Percentiles rank a stretch among this genome's conserved stretches.
Conservation (phyloP, 176 grass and related monocot species). For the Oryza coarctata region DNA sequence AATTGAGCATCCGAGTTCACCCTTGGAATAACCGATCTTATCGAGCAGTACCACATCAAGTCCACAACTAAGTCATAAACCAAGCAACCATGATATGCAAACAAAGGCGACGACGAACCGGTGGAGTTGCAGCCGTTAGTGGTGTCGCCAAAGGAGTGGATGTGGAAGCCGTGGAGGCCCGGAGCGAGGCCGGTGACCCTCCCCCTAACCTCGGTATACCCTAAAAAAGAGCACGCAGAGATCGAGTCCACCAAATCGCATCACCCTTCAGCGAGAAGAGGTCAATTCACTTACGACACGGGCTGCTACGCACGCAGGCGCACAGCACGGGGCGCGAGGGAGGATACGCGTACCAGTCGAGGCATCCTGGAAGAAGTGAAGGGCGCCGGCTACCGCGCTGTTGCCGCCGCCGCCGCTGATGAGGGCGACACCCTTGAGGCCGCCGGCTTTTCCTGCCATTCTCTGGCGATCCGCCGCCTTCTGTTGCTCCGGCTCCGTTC, state of each 20-base stretch:
- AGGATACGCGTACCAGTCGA: constrained; percentile 22
- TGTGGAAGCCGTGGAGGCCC: constrained; percentile 63
- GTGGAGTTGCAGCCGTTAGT: constrained; percentile 79
- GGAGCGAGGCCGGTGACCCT: constrained; percentile 49
- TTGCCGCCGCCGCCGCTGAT: constrained; percentile 40
- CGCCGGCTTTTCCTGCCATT: constrained; percentile 43
- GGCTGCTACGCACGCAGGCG: background rate
- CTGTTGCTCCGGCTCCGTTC: background rate
- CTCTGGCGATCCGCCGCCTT: background rate
- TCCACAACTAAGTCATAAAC: constrained; percentile 3
- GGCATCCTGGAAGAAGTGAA: constrained; percentile 52
- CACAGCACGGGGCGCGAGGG: background rate
- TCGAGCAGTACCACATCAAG: background rate
- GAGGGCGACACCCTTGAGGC: constrained; percentile 60
- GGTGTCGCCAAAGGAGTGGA: constrained; percentile 70
- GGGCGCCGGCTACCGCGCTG: constrained; percentile 36
- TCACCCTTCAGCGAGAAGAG: constrained; percentile 1
- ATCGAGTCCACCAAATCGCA: background rate
- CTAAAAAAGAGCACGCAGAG: background rate
- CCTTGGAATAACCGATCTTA: background rate
- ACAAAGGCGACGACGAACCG: constrained; percentile 24
- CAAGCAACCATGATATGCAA: background rate
- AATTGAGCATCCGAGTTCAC: background rate
- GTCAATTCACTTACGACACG: background rate
- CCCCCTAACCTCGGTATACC: constrained; percentile 61